phyloP scores from a whole-genome alignment of 108 stramenopile genomes.

The Mayamaea pseudoterrestris region DNA sequence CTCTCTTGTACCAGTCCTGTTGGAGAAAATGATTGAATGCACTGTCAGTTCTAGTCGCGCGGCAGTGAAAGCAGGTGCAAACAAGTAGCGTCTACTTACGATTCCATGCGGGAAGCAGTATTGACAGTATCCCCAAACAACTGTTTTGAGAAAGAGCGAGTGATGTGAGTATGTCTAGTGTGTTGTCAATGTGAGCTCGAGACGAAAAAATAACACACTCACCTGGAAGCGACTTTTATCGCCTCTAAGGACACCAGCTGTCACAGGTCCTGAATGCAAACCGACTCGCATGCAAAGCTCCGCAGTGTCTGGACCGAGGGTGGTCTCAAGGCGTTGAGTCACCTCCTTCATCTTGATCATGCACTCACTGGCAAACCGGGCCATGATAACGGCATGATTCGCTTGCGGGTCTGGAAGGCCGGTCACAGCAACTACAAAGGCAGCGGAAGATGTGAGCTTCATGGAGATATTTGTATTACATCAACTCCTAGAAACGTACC shows the following conservation, averaged over 20 bases:
- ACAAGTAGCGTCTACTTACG: conserved; percentile 18
- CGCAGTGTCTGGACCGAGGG: conserved; percentile 15
- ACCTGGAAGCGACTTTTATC: conserved; percentile 13
- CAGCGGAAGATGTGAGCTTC: too few species aligned
- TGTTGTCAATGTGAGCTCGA: too few species aligned
- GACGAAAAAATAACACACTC: too few species aligned
- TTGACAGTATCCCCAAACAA: conserved; percentile 50
- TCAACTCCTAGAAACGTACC: too few species aligned
- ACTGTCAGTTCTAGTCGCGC: too few species aligned
- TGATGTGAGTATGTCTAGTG: too few species aligned
- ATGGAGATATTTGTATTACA: too few species aligned
- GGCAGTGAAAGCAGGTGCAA: too few species aligned
- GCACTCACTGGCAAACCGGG: conserved; percentile 25
- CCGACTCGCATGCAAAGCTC: conserved; percentile 30
- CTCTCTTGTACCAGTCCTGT: conserved; percentile 16
- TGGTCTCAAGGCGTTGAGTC: conserved; percentile 1
- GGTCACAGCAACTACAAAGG: conserved; percentile 6
- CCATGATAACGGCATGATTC: conserved; percentile 25
- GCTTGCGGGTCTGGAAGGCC: conserved; percentile 12
- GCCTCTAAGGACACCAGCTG: conserved; percentile 19
- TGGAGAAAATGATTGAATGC: too few species aligned
- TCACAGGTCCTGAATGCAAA: conserved; percentile 33
- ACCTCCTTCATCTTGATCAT: conserved; percentile 15
- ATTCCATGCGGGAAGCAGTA: conserved; percentile 35
- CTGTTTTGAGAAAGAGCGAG: too few species aligned